Percentiles rank a stretch among this genome's conserved stretches.
Evolutionary conservation across 1,284 basidiomycete genomes (phyloP).

Genomic region (Cryptococcus deneoformans): DNA sequence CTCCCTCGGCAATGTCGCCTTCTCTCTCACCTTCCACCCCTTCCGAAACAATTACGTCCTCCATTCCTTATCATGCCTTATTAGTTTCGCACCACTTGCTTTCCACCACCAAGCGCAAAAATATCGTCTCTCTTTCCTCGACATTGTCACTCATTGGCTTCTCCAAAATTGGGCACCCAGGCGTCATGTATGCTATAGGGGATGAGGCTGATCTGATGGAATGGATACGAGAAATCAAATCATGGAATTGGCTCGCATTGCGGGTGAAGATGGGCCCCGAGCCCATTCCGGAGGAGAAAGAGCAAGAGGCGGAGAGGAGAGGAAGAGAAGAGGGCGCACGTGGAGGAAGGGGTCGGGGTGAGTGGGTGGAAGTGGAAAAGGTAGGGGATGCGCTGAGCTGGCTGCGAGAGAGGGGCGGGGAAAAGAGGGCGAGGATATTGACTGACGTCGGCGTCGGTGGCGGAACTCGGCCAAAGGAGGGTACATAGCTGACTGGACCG

Average conservation of each 20-base stretch:
- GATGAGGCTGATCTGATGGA: slow-evolving; percentile 57
- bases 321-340: slow-evolving; percentile 28
- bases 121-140: slow-evolving; percentile 60
- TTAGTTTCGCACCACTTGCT: slow-evolving; percentile 71
- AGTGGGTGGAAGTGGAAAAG: slow-evolving; percentile 61
- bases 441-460: slow-evolving; percentile 64
- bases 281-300: slow-evolving; percentile 14
- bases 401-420: slow-evolving; percentile 52
- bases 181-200: slow-evolving; percentile 67
- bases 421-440: slow-evolving; percentile 59
- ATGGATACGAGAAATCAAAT: slow-evolving; percentile 64
- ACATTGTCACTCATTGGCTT: slow-evolving; percentile 62
- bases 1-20: slow-evolving; percentile 12
- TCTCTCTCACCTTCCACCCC: not conserved
- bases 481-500: too few species aligned
- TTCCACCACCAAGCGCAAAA: slow-evolving; percentile 64
- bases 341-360: slow-evolving; percentile 37
- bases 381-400: slow-evolving; percentile 66
- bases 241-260: slow-evolving; percentile 74
- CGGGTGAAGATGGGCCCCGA: slow-evolving; percentile 56
- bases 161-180: slow-evolving; percentile 69
- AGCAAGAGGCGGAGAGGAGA: slow-evolving; percentile 29
- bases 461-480: too few species aligned
- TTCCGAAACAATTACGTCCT: not conserved
- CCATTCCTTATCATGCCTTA: slow-evolving; percentile 57